These are phyloP conservation scores for Ascochyta lentis DNA, from an alignment of 2,329 filamentous ascomycete genomes.

Conservation along the genomic window DNA sequence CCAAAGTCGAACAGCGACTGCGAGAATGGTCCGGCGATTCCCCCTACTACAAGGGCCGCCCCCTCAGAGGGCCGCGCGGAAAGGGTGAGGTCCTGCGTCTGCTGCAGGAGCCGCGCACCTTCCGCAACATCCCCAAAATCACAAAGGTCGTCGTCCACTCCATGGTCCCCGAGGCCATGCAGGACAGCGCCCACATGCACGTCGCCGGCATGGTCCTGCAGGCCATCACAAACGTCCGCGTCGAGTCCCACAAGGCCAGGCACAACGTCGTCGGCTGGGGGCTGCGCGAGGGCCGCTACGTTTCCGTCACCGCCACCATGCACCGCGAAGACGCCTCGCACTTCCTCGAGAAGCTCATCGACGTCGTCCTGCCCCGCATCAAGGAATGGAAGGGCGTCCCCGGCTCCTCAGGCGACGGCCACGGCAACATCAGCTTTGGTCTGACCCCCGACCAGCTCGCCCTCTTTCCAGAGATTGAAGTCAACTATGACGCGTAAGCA, in stretches of 20 bases:
- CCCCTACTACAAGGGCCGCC: slow-evolving; percentile 92
- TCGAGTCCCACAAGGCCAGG: slow-evolving; percentile 72
- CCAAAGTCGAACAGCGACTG: slow-evolving; percentile 69
- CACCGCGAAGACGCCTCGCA: slow-evolving; percentile 83
- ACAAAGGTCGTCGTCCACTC: slow-evolving; percentile 81
- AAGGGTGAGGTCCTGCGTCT: slow-evolving; percentile 72
- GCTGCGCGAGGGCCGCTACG: slow-evolving; percentile 72
- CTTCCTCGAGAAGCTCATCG: slow-evolving; percentile 88
- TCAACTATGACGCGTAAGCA: slow-evolving; percentile 89
- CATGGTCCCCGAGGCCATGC: slow-evolving; percentile 70
- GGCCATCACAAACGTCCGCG: slow-evolving; percentile 80
- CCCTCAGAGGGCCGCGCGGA: slow-evolving; percentile 83
- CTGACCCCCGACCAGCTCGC: slow-evolving; percentile 76
- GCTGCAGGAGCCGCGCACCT: slow-evolving; percentile 71
- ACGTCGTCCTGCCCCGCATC: slow-evolving; percentile 90
- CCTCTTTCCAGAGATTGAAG: slow-evolving; percentile 91
- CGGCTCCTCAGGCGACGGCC: slow-evolving; percentile 79
- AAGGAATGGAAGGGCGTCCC: slow-evolving; percentile 93
- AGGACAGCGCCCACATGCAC: slow-evolving; percentile 77
- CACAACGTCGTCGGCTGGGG: slow-evolving; percentile 77
- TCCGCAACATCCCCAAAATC: slow-evolving; percentile 84
- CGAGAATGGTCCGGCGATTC: slow-evolving; percentile 88
- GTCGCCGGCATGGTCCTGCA: slow-evolving; percentile 85
- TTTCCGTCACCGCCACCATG: slow-evolving; percentile 79
- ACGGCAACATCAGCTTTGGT: slow-evolving; percentile 87